A percentile compares a stretch with the other conserved stretches of the same genome.
Conservation (phyloP, 768 basidiomycete genomes). For the Strobilomyces dryophilus region DNA sequence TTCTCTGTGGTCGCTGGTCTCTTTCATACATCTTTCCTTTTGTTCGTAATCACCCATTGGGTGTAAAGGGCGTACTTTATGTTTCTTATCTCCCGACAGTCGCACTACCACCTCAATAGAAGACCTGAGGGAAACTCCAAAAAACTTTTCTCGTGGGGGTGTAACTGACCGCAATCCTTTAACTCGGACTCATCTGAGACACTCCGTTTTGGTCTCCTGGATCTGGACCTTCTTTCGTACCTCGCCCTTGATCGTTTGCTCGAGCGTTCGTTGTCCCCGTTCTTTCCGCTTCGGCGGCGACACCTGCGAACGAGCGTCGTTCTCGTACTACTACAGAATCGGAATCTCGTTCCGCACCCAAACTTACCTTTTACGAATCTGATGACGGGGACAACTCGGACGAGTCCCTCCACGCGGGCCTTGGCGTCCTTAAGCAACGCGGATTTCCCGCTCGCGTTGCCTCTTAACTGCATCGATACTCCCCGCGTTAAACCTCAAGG, state of each 20-base stretch:
- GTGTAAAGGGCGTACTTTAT: background rate
- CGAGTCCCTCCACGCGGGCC: background rate
- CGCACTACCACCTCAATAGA: background rate
- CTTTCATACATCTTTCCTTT: background rate
- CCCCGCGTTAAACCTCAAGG: conserved; percentile 7
- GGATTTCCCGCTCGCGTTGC: conserved; percentile 9
- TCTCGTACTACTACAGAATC: conserved; percentile 9
- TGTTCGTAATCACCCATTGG: background rate
- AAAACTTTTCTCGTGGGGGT: background rate
- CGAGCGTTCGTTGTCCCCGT: conserved; percentile 7
- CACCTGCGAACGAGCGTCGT: conserved; percentile 6
- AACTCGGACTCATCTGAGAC: conserved; percentile 8
- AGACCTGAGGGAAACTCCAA: background rate
- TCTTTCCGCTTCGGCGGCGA: background rate
- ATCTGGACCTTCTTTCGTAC: conserved; percentile 1
- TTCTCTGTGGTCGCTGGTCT: background rate
- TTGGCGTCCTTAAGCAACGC: conserved; percentile 9
- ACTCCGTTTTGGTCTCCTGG: conserved; percentile 2
- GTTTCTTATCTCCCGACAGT: background rate
- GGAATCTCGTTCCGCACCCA: background rate
- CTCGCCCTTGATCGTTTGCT: background rate
- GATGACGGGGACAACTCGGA: conserved; percentile 1
- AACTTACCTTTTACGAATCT: conserved; percentile 8
- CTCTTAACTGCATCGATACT: conserved; percentile 6
- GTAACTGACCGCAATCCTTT: background rate